These are phyloP conservation scores for Cladosporium sp. DNA, from an alignment of 2,329 filamentous ascomycete species.

Conservation along the genomic window DNA sequence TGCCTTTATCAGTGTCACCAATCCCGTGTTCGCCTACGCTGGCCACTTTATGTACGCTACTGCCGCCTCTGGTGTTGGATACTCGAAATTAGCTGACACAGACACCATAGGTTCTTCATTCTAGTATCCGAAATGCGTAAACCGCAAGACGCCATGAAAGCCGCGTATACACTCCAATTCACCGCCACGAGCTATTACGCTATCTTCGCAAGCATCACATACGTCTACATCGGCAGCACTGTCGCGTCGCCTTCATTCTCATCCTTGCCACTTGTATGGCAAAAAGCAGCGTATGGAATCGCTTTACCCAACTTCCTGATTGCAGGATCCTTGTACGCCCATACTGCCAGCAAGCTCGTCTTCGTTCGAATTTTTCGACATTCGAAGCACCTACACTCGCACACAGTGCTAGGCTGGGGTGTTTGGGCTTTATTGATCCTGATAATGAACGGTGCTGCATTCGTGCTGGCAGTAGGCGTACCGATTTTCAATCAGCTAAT, in stretches of 20 bases:
- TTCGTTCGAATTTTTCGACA: constrained; percentile 48
- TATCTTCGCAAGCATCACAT: constrained; percentile 49
- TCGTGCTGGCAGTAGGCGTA: constrained; percentile 45
- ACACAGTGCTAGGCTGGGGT: constrained; percentile 45
- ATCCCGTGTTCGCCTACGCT: constrained; percentile 51
- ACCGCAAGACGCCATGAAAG: constrained; percentile 50
- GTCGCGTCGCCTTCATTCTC: constrained; percentile 48
- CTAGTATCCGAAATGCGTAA: constrained; percentile 52
- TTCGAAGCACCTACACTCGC: constrained; percentile 44
- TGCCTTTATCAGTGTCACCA: constrained; percentile 47
- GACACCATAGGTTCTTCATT: constrained; percentile 43
- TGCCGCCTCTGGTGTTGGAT: not conserved
- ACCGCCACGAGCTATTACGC: constrained; percentile 50
- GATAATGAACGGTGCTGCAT: constrained; percentile 43
- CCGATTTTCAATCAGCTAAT: constrained; percentile 54
- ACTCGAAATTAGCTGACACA: not conserved
- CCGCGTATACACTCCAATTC: constrained; percentile 47
- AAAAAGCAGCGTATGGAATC: constrained; percentile 49
- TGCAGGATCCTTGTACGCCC: constrained; percentile 47
- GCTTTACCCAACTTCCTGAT: constrained; percentile 50
- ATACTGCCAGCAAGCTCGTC: constrained; percentile 50
- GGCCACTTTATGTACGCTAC: constrained; percentile 45
- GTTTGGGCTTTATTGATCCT: constrained; percentile 47
- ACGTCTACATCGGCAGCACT: constrained; percentile 46
- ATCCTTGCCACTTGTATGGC: constrained; percentile 43